Evolutionary conservation across 768 basidiomycete species (phyloP), one percentile per base, ranked within the genome.

Genomic region (Mycena amicta): DNA sequence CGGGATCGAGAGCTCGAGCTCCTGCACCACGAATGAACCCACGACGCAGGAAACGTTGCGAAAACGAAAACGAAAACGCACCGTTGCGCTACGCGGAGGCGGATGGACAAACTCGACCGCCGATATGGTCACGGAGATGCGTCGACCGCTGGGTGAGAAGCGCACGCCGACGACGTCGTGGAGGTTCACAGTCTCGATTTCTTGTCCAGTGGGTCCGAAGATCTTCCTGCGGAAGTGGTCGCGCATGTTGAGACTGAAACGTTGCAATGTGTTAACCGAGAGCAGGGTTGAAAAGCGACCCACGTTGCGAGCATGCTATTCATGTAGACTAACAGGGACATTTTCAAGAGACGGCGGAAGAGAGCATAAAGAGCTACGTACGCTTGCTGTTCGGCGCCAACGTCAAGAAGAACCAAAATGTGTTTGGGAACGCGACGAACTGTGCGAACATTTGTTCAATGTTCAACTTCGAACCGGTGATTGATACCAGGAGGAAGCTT

Each of bases 301-400:
- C 31, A 63, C 62, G 62, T 63, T 13, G 58, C 51, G 37, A 63
- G 55, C 62, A 63, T 63, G 33, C 62, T 63, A 23, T 59, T 63
- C 62, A 63, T 63, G 52, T 63, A 63, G 0, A 63, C 58, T 63
- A 39, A 12, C 25, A 18, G 28, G 15, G 3, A 2, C 47, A 13
- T 52, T 20, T 43, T 39, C n/a, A 16, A 29, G 20, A 3, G 41
- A 11, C 1, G 0, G 11, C 29, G 5, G 12, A 20, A 53, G 3
- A 11, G 13, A 1, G 20, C 15, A 2, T 4, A 39, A 22, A 37
- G 22, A 31, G 26, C 12, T 15, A 51, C 61, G 5, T 23, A 63
- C 62, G 20, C 51, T 63, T 63, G 41, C 58, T 60, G 25, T 39
- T 60, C 3, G 58, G 58, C 2, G 62, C 62, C 39, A 63, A 45